Percentiles rank a stretch among this genome's conserved stretches.
Conservation (phyloP, 495 filamentous ascomycete species). For the Corynascus novoguineensis region DNA sequence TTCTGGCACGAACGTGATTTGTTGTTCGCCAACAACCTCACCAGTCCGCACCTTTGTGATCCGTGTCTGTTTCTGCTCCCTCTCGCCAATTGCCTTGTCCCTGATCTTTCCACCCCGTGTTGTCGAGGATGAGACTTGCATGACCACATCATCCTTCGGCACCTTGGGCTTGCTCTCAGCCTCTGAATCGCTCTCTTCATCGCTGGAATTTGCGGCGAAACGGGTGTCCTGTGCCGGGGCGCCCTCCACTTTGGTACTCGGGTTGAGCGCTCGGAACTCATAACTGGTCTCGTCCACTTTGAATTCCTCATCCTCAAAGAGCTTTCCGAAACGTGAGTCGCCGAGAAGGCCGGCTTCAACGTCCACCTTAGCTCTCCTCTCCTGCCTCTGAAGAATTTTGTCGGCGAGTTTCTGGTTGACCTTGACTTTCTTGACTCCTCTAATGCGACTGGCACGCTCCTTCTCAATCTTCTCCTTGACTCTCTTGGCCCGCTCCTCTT, state of each 20-base stretch:
- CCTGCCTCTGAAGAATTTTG: conserved; percentile 71
- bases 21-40: conserved; percentile 72
- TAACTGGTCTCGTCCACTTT: conserved; percentile 81
- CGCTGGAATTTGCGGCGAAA: conserved; percentile 12
- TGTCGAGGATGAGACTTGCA: conserved; percentile 67
- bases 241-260: conserved; percentile 54
- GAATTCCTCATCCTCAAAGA: conserved; percentile 93
- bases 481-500: conserved; percentile 79
- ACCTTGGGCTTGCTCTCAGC: conserved; percentile 37
- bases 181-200: conserved; percentile 17
- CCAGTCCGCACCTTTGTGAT: conserved; percentile 42
- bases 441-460: conserved; percentile 84
- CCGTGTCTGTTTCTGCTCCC: conserved; percentile 47
- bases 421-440: conserved; percentile 86
- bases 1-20: conserved; percentile 76
- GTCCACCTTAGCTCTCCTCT: conserved; percentile 69
- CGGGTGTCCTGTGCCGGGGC: background rate
- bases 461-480: conserved; percentile 91
- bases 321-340: conserved; percentile 76
- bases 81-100: conserved; percentile 66
- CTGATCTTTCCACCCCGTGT: conserved; percentile 49
- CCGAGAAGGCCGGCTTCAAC: conserved; percentile 57
- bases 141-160: conserved; percentile 44
- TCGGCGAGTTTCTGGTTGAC: conserved; percentile 84
- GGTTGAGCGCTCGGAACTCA: conserved; percentile 84